Percentiles rank a stretch among this genome's conserved stretches.
These are phyloP conservation scores for Aureobasidium sp. DNA, from an alignment of 2,329 filamentous ascomycete genomes.

Conservation along the genomic window DNA sequence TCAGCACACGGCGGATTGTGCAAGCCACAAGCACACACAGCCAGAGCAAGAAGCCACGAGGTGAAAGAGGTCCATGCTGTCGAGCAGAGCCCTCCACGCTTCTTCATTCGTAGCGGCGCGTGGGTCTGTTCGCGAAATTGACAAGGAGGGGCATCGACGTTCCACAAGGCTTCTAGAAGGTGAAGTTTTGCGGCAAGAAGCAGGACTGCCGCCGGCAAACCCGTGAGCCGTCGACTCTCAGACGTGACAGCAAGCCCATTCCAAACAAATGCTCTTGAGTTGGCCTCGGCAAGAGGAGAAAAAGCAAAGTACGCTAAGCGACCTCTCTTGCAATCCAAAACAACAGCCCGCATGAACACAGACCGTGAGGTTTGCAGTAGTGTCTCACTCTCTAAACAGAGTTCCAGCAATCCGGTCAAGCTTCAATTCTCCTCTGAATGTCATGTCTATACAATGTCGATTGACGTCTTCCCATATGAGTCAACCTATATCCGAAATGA, in stretches of 20 bases:
- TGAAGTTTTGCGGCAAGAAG: neutral
- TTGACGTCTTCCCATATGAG: neutral
- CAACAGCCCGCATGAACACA: neutral
- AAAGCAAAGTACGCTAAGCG: neutral
- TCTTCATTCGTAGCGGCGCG: neutral
- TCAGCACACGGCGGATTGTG: neutral
- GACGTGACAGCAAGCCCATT: neutral
- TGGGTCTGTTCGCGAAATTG: neutral
- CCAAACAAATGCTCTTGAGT: neutral
- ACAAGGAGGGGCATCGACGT: neutral
- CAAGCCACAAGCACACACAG: neutral
- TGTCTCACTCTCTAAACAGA: neutral
- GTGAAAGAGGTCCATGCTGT: neutral
- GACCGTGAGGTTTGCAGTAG: neutral
- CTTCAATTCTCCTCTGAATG: neutral
- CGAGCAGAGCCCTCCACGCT: neutral
- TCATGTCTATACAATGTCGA: neutral
- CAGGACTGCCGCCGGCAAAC: neutral
- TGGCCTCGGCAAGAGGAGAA: neutral
- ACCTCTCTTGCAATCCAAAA: neutral
- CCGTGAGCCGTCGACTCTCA: neutral
- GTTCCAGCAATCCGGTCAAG: neutral
- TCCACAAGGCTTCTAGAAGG: slow-evolving; percentile 7
- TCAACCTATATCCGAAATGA: neutral
- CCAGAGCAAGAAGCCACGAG: neutral